Conservation (phyloP, 805 yeast species). For the Nakazawaea wyomingensis region DNA sequence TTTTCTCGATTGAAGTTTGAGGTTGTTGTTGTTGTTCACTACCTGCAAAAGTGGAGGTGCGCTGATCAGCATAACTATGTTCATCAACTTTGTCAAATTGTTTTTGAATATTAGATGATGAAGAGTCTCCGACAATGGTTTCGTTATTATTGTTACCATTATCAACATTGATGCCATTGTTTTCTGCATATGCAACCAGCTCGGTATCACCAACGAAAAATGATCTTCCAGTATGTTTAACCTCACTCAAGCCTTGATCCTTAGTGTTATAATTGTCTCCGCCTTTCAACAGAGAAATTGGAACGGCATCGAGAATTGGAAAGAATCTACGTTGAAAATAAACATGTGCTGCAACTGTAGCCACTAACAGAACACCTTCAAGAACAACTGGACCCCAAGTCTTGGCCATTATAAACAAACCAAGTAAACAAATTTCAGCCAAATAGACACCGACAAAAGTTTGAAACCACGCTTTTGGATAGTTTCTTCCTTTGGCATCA, state of each 20-base stretch:
- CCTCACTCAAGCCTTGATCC: conserved; percentile 63
- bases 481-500: conserved; percentile 72
- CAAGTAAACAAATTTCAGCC: conserved; percentile 64
- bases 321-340: conserved; percentile 54
- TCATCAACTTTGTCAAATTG: background rate
- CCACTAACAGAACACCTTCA: conserved; percentile 55
- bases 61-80: conserved; percentile 5
- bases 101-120: conserved; percentile 1
- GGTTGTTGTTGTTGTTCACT: background rate
- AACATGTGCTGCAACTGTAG: conserved; percentile 54
- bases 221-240: conserved; percentile 43
- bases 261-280: conserved; percentile 51
- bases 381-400: conserved; percentile 75
- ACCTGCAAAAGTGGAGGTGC: background rate
- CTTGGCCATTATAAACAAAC: conserved; percentile 70
- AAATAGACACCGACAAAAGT: conserved; percentile 67
- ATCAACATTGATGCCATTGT: background rate
- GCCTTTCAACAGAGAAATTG: conserved; percentile 55
- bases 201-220: conserved; percentile 39
- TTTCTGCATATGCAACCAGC: conserved; percentile 10
- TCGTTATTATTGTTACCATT: conserved; percentile 1
- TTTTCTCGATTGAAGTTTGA: background rate
- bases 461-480: conserved; percentile 68
- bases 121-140: conserved; percentile 8
- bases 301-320: conserved; percentile 64